A percentile compares a stretch with the other conserved stretches of the same genome.
These are phyloP conservation scores for Akanthomyces muscarius DNA, from an alignment of 2,329 filamentous ascomycete genomes.

Conservation along the genomic window DNA sequence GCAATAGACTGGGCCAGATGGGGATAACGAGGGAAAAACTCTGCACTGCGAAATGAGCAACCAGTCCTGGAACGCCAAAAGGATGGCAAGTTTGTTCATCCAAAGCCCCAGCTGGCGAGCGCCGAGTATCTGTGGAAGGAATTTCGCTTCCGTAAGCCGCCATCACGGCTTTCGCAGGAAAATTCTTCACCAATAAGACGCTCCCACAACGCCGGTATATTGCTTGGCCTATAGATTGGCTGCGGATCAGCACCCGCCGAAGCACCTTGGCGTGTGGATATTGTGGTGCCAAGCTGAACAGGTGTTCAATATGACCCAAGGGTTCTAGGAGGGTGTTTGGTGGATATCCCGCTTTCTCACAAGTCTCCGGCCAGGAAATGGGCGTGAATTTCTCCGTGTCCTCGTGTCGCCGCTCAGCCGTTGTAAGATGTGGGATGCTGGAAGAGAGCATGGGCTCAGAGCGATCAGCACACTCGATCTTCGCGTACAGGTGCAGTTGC, in stretches of 20 bases:
- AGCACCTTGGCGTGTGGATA: slow-evolving; percentile 9
- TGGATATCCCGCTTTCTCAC: neutral
- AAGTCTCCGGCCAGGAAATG: neutral
- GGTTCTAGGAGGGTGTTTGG: neutral
- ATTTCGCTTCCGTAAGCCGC: slow-evolving; percentile 4
- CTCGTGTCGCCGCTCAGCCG: neutral
- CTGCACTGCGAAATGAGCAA: neutral
- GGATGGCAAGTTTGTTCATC: neutral
- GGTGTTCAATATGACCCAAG: neutral
- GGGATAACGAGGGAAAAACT: neutral
- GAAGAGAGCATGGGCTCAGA: neutral
- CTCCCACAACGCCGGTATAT: neutral
- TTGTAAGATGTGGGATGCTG: neutral
- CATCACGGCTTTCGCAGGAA: slow-evolving; percentile 11
- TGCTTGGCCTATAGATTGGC: slow-evolving; percentile 6
- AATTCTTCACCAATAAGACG: neutral
- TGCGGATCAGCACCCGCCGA: slow-evolving; percentile 11
- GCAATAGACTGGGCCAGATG: neutral
- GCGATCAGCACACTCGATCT: neutral
- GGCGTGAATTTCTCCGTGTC: neutral
- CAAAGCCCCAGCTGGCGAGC: neutral
- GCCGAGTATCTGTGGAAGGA: neutral
- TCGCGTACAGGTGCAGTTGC: neutral
- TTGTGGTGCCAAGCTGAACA: neutral
- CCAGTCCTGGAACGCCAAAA: neutral